Evolutionary conservation across 371 early-diverging fungal genomes (phyloP).

Genomic region (Saksenaea vasiformis): DNA sequence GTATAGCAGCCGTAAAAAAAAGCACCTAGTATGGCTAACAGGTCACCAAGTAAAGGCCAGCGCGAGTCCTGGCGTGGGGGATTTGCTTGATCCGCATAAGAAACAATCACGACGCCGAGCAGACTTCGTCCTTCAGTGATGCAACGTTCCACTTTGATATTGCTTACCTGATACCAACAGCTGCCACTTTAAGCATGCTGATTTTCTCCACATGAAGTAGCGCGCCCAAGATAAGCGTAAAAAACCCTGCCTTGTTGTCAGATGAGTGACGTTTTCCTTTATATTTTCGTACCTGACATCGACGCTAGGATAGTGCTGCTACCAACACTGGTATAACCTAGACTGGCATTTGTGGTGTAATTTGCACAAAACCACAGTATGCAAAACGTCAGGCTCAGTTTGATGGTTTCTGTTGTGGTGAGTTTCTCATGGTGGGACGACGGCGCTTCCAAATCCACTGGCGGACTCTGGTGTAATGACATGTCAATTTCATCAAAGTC

Average conservation of each 20-base stretch:
- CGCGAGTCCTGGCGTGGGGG: conserved; percentile 8
- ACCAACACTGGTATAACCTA: conserved; percentile 81
- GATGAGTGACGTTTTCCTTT: not conserved
- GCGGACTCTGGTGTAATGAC: not conserved
- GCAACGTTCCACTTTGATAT: not conserved
- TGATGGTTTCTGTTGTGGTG: conserved; percentile 29
- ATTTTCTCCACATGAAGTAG: conserved; percentile 62
- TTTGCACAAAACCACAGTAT: conserved; percentile 83
- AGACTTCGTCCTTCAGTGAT: conserved; percentile 30
- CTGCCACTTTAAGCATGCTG: conserved; percentile 51
- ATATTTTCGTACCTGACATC: conserved; percentile 42
- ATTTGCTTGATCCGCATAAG: conserved; percentile 34
- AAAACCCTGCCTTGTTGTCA: conserved; percentile 46
- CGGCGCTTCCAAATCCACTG: not conserved
- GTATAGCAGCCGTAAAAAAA: conserved; percentile 79
- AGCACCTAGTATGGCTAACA: conserved; percentile 69
- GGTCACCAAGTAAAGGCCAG: conserved; percentile 59
- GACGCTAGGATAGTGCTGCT: conserved; percentile 74
- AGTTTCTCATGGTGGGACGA: not conserved
- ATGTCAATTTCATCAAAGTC: not conserved
- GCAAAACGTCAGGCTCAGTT: conserved; percentile 70
- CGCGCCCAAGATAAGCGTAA: conserved; percentile 73
- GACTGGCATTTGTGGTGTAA: conserved; percentile 73
- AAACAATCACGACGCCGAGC: conserved; percentile 54
- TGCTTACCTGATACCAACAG: conserved; percentile 53